Evolutionary conservation across 1,139 yeast genomes (phyloP), one percentile per base, ranked within the genome.

Genomic region (Pichia sp.): DNA sequence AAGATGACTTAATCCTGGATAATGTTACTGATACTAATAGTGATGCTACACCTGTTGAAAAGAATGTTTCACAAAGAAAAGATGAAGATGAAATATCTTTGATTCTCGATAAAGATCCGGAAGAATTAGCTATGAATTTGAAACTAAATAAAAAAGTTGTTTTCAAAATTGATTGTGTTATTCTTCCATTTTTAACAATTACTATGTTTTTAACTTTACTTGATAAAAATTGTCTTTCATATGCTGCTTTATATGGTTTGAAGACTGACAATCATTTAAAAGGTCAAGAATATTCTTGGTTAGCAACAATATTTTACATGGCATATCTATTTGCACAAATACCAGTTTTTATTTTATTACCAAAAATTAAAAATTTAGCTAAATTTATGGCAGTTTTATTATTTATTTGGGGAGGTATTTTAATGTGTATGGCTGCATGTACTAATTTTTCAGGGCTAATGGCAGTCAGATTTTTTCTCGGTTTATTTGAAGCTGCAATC

Each of bases 291-390:
- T 55, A 55, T 32, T 52, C 56, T 6, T 77, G 83, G 73, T 66
- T 78, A 41, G 76, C 77, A 2, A 39, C 86, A 1, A 73, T 78
- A 30, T 80, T 80, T 58, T 73, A 74, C 52, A 67, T 74, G 49
- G 80, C 79, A 6, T 74, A 73, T 52, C 54, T 74, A 47, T 64
- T 73, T 35, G 76, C 75, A 50, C 77, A 77, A 41, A 65, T 73
- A 48, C 82, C 84, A 31, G 76, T 34, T 7, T 44, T 44, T 28
- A 16, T 44, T 4, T 74, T 22, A 70, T 74, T 47, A 71, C 67
- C 53, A 56, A 78, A 25, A 61, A 80, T 36, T 80, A 80, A 57
- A 68, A 66, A 50, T 68, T 67, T 42, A 20, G 79, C 78, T 1
- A 78, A 75, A 55, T 51, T 49, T 16, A 44, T 56, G 12, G 46